phyloP scores from a whole-genome alignment of 495 filamentous ascomycete genomes.

The Xylona heveae region DNA sequence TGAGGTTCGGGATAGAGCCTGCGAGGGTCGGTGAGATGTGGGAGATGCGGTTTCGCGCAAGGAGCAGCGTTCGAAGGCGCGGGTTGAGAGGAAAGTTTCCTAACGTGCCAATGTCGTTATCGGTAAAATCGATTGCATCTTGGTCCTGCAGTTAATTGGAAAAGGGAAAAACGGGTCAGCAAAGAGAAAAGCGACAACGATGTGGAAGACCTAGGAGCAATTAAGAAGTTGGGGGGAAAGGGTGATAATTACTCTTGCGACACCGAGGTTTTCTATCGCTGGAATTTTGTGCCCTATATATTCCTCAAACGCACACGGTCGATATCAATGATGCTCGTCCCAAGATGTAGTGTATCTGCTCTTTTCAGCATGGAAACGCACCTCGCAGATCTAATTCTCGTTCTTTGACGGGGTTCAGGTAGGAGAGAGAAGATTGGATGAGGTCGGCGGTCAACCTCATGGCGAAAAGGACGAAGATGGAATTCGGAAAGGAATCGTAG shows the following conservation, averaged over 20 bases:
- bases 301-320: constrained; percentile 19
- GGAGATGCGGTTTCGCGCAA: constrained; percentile 72
- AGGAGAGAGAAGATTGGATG: constrained; percentile 76
- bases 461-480: too few species aligned
- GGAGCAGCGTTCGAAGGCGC: constrained; percentile 63
- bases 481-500: too few species aligned
- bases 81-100: constrained; percentile 89
- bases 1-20: constrained; percentile 53
- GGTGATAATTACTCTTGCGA: constrained; percentile 51
- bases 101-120: constrained; percentile 83
- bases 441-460: constrained; percentile 95
- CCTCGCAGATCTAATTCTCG: constrained; percentile 98
- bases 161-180: constrained; percentile 1
- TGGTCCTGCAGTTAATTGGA: constrained; percentile 30
- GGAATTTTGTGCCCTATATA: constrained; percentile 92
- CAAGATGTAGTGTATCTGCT: constrained; percentile 90
- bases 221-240: constrained; percentile 3
- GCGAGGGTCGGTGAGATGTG: constrained; percentile 57
- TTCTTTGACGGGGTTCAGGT: constrained; percentile 94
- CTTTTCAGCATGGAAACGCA: constrained; percentile 74
- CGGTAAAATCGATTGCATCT: constrained; percentile 93
- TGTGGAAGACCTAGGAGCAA: not conserved
- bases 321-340: constrained; percentile 65
- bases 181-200: not conserved
- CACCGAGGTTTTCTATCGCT: constrained; percentile 92